Evolutionary conservation across 192 early-diverging fungal species (phyloP).

Genomic region (Umbelopsis vinacea): DNA sequence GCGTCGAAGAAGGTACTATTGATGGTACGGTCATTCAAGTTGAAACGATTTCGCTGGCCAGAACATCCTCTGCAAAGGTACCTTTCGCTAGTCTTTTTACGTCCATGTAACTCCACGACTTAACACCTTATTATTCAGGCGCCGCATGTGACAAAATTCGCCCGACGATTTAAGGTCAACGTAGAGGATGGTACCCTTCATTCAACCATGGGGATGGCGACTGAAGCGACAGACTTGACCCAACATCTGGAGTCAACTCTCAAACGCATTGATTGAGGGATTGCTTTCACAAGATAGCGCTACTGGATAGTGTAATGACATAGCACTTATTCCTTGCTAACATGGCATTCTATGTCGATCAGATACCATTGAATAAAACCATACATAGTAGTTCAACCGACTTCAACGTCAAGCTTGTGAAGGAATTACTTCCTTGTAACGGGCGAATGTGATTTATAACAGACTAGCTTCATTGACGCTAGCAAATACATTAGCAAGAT

Average conservation of each 20-base stretch:
- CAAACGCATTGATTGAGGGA: slow-evolving; percentile 8
- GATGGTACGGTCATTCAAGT: slow-evolving; percentile 2
- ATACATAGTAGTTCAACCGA: too few species aligned
- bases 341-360: too few species aligned
- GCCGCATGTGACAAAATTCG: slow-evolving; percentile 4
- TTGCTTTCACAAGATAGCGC: background rate
- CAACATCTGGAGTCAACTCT: slow-evolving; percentile 18
- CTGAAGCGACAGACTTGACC: background rate
- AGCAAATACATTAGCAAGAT: too few species aligned
- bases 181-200: background rate
- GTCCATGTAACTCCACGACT: too few species aligned
- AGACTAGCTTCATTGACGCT: too few species aligned
- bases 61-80: slow-evolving; percentile 20
- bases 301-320: background rate
- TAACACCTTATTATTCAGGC: background rate
- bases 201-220: slow-evolving; percentile 17
- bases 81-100: background rate
- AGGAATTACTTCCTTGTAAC: too few species aligned
- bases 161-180: background rate
- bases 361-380: too few species aligned
- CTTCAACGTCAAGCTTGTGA: too few species aligned
- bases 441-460: too few species aligned
- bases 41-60: background rate
- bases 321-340: background rate
- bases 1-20: slow-evolving; percentile 24